phyloP scores from a whole-genome alignment of 768 basidiomycete species.

The Sarcodon aspratus region DNA sequence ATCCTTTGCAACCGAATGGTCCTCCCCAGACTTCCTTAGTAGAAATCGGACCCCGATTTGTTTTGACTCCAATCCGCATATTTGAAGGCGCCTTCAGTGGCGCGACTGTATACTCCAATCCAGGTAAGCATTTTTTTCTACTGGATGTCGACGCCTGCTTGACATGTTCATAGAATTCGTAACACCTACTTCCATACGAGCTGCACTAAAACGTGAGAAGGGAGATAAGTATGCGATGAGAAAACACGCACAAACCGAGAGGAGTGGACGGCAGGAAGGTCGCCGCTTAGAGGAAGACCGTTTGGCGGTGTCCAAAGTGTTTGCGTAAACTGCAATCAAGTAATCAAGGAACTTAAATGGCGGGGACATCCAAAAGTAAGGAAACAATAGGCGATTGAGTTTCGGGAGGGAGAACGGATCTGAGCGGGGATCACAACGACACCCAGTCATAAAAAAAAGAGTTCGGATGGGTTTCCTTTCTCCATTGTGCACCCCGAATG shows the following conservation, averaged over 20 bases:
- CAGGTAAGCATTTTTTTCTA: slow-evolving; percentile 42
- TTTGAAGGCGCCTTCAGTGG: slow-evolving; percentile 97
- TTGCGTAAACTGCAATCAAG: slow-evolving; percentile 38
- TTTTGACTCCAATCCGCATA: slow-evolving; percentile 92
- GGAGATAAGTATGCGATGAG: slow-evolving; percentile 75
- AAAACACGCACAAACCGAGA: slow-evolving; percentile 69
- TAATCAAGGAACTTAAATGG: too few relatives aligned
- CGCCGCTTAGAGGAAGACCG: slow-evolving; percentile 63
- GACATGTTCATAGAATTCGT: slow-evolving; percentile 61
- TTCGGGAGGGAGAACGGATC: too few relatives aligned
- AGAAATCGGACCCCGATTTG: slow-evolving; percentile 96
- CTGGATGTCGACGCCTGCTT: neutral
- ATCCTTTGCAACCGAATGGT: slow-evolving; percentile 78
- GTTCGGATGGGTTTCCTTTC: too few relatives aligned
- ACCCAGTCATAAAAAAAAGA: too few relatives aligned
- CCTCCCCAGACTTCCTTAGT: slow-evolving; percentile 81
- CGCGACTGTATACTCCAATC: slow-evolving; percentile 91
- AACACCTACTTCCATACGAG: slow-evolving; percentile 74
- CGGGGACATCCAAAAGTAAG: too few relatives aligned
- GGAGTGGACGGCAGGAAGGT: slow-evolving; percentile 47
- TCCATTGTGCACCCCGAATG: too few relatives aligned
- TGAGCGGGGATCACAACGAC: too few relatives aligned
- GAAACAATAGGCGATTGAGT: too few relatives aligned
- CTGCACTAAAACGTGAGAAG: slow-evolving; percentile 53
- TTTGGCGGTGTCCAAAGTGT: slow-evolving; percentile 81